Evolutionary conservation across 306 rosid genomes (phyloP).

Genomic region (Rosa multiflora): DNA sequence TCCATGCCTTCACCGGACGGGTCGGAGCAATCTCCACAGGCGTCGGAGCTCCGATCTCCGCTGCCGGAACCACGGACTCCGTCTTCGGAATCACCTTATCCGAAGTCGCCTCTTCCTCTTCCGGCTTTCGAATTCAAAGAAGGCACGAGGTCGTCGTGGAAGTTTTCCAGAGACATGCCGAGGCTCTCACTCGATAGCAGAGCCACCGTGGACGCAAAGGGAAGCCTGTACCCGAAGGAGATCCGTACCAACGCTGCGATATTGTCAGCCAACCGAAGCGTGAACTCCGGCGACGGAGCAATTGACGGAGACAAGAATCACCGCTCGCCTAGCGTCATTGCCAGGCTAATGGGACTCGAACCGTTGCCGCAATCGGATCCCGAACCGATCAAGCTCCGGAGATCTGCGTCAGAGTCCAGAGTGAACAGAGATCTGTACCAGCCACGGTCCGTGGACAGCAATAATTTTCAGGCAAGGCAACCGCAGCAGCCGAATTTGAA

Average conservation of each 20-base stretch:
- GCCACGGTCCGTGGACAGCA: conserved; percentile 54
- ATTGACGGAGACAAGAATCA: conserved; percentile 58
- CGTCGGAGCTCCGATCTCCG: conserved; percentile 37
- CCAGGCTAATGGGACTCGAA: conserved; percentile 89
- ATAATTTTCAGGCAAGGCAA: conserved; percentile 41
- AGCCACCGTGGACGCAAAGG: conserved; percentile 77
- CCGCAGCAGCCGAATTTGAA: conserved; percentile 28
- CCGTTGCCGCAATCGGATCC: conserved; percentile 53
- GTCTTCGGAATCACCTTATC: conserved; percentile 18
- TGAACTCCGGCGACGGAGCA: conserved; percentile 13
- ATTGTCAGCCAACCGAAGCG: conserved; percentile 32
- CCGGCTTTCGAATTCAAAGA: conserved; percentile 69
- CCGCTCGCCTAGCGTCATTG: conserved; percentile 86
- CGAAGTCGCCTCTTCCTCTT: conserved; percentile 50
- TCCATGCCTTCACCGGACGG: conserved; percentile 51
- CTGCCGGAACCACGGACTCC: conserved; percentile 26
- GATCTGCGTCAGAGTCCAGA: conserved; percentile 94
- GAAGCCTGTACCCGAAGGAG: conserved; percentile 61
- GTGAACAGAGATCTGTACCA: conserved; percentile 63
- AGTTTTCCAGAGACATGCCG: conserved; percentile 87
- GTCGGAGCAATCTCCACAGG: conserved; percentile 29
- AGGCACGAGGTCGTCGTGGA: conserved; percentile 81
- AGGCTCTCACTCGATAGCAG: conserved; percentile 90
- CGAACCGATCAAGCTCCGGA: conserved; percentile 60
- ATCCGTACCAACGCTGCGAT: conserved; percentile 53